Evolutionary conservation across 176 grass and related monocot species (phyloP).

Genomic region (Oryza meyeriana): DNA sequence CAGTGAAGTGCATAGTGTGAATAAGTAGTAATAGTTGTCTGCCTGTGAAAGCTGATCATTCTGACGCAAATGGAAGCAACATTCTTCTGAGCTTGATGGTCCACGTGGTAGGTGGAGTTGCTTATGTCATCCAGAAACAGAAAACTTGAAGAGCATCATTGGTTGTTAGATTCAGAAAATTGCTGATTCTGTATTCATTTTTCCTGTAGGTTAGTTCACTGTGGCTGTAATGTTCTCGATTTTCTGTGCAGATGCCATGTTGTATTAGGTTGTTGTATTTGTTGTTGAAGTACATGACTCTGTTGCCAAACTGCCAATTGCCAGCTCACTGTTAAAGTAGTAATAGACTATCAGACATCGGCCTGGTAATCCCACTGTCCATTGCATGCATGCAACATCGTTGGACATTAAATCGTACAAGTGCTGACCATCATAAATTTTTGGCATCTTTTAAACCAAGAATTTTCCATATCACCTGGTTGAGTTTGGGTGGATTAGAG

Average conservation of each 20-base stretch:
- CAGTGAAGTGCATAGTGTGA: slow-evolving; percentile 13
- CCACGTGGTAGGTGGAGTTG: not conserved
- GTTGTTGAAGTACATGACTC: slow-evolving; percentile 11
- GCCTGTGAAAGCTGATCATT: not conserved
- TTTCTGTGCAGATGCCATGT: not conserved
- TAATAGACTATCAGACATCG: not conserved
- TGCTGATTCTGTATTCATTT: slow-evolving; percentile 13
- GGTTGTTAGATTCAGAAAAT: not conserved
- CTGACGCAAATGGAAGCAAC: not conserved
- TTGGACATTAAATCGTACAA: not conserved
- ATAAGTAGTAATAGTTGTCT: slow-evolving; percentile 8
- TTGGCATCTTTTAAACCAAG: not conserved
- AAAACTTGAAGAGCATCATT: not conserved
- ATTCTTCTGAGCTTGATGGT: slow-evolving; percentile 21
- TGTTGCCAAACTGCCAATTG: too few species aligned
- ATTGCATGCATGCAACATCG: not conserved
- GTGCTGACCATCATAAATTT: not conserved
- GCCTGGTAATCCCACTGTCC: too few species aligned
- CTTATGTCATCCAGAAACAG: slow-evolving; percentile 5
- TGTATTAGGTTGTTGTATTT: slow-evolving; percentile 18
- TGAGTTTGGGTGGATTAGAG: not conserved
- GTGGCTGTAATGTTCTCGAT: not conserved
- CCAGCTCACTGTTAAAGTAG: not conserved
- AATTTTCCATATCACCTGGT: not conserved
- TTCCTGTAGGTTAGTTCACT: not conserved